These are phyloP conservation scores for Ceratocystis diversiconidia DNA, from an alignment of 2,329 filamentous ascomycete genomes.

Conservation along the genomic window DNA sequence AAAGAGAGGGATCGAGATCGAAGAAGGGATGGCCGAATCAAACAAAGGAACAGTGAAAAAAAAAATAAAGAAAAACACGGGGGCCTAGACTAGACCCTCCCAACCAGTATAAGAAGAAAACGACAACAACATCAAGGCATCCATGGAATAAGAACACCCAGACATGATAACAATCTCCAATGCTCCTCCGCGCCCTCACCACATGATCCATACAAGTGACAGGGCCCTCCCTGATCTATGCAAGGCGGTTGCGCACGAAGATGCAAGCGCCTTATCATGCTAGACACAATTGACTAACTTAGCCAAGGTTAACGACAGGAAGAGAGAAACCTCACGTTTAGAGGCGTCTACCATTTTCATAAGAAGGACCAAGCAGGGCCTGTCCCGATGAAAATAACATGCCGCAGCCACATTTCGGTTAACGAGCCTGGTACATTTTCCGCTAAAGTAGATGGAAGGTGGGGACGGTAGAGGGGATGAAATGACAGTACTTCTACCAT, in stretches of 20 bases:
- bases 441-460: not conserved
- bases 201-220: not conserved
- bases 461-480: no score
- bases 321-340: not conserved
- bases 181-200: not conserved
- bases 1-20: not conserved
- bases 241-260: not conserved
- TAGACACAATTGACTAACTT: not conserved
- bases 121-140: not conserved
- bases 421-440: not conserved
- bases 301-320: not conserved
- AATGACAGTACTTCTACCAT: not conserved
- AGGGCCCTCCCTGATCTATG: not conserved
- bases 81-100: not conserved
- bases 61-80: conserved; percentile 1
- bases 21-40: not conserved
- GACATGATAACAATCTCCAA: not conserved
- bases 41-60: conserved; percentile 8
- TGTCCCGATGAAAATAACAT: not conserved
- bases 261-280: not conserved
- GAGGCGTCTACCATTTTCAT: conserved; percentile 1
- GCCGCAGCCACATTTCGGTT: conserved; percentile 4
- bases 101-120: not conserved
- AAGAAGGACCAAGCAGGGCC: not conserved
- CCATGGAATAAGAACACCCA: not conserved